These are phyloP conservation scores for Wickerhamiella sergipiensis DNA, from an alignment of 805 yeast species.

Conservation along the genomic window DNA sequence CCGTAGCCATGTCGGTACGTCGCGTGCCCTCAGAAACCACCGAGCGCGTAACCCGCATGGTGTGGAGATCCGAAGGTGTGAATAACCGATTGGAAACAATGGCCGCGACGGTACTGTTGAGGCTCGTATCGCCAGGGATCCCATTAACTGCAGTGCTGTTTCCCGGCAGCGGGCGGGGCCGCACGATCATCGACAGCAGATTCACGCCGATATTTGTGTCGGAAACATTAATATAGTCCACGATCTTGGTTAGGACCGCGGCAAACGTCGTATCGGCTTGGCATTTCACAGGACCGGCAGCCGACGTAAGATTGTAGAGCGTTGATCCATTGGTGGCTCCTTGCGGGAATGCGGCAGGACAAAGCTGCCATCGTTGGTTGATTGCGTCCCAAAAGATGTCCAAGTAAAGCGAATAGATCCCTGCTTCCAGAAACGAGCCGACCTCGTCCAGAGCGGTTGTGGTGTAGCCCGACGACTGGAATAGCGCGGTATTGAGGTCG, in stretches of 20 bases:
- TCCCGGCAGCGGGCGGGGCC: slow-evolving; percentile 6
- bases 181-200: slow-evolving; percentile 29
- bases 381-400: slow-evolving; percentile 41
- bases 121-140: slow-evolving; percentile 1
- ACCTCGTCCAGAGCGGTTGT: slow-evolving; percentile 15
- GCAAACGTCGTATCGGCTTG: slow-evolving; percentile 6
- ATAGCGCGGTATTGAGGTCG: slow-evolving; percentile 21
- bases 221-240: slow-evolving; percentile 27
- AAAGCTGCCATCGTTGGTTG: slow-evolving; percentile 35
- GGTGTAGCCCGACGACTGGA: slow-evolving; percentile 23
- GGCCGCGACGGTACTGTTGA: slow-evolving; percentile 2
- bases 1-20: neutral
- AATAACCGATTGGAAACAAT: slow-evolving; percentile 9
- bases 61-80: slow-evolving; percentile 6
- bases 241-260: slow-evolving; percentile 17
- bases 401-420: slow-evolving; percentile 26
- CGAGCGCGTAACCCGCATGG: neutral
- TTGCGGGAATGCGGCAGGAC: slow-evolving; percentile 28
- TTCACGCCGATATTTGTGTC: slow-evolving; percentile 36
- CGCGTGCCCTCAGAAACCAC: neutral
- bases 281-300: neutral
- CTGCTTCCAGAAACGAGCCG: slow-evolving; percentile 21
- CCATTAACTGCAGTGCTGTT: too few species aligned
- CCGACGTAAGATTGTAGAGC: neutral
- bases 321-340: neutral